Conservation (phyloP, 768 basidiomycete species). For the Lyophyllum decastes region DNA sequence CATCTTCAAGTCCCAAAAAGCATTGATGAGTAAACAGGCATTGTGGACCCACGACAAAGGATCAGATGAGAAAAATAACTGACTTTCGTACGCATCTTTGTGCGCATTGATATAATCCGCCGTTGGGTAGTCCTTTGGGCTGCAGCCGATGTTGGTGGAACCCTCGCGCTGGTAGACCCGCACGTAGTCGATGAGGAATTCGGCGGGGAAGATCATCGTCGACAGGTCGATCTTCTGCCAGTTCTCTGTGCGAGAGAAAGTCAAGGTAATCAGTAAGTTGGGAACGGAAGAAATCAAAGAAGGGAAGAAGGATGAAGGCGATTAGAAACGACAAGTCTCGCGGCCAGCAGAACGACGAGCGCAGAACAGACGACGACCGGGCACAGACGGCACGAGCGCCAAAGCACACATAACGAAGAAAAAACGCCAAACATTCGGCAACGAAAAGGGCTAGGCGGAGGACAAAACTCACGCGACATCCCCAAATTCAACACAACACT, state of each 20-base stretch:
- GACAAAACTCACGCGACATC: constrained; percentile 52
- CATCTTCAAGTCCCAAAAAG: constrained; percentile 29
- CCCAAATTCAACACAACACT: constrained; percentile 63
- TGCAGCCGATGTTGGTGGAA: constrained; percentile 62
- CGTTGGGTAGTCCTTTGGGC: constrained; percentile 67
- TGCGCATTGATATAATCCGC: constrained; percentile 60
- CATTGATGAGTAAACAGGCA: neutral
- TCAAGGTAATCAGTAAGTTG: neutral
- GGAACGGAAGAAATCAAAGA: no score
- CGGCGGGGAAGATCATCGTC: constrained; percentile 68
- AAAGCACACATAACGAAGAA: neutral
- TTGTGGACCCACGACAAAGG: neutral
- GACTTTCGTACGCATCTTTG: constrained; percentile 58
- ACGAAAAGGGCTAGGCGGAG: neutral
- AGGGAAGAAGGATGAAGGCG: no score
- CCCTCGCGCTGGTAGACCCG: constrained; percentile 76
- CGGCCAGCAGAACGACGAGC: no score
- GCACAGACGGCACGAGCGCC: neutral
- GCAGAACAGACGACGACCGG: no score
- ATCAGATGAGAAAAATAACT: constrained; percentile 24
- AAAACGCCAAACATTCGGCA: no score
- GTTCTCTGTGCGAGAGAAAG: constrained; percentile 38
- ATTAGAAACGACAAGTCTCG: no score
- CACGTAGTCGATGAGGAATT: constrained; percentile 77
- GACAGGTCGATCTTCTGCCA: constrained; percentile 64